Evolutionary conservation across 2,329 filamentous ascomycete species (phyloP).

Genomic region (Claviceps sp.): DNA sequence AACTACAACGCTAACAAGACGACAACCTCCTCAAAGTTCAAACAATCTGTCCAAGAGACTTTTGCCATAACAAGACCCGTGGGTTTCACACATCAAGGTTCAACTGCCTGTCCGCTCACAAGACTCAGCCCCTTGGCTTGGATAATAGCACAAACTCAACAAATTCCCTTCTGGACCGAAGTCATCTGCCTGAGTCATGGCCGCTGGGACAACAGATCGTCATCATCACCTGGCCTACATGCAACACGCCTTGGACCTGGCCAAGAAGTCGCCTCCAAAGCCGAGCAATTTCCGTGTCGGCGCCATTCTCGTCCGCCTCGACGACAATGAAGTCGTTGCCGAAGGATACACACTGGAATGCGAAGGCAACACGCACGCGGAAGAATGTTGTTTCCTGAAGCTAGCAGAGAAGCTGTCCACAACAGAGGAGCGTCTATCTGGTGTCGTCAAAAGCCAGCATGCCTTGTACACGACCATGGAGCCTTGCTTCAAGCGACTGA

Average conservation of each 20-base stretch:
- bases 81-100: background rate
- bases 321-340: constrained; percentile 42
- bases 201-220: constrained; percentile 9
- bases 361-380: constrained; percentile 87
- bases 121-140: background rate
- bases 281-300: constrained; percentile 91
- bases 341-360: constrained; percentile 88
- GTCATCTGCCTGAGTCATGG: constrained; percentile 9
- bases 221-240: constrained; percentile 42
- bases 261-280: constrained; percentile 66
- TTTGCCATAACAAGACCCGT: background rate
- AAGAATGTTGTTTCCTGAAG: constrained; percentile 83
- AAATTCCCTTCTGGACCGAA: background rate
- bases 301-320: constrained; percentile 60
- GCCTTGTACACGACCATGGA: constrained; percentile 87
- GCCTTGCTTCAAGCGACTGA: constrained; percentile 61
- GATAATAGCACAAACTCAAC: background rate
- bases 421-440: constrained; percentile 40
- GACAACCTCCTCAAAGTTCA: background rate
- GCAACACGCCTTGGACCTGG: constrained; percentile 59
- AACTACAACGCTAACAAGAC: no score
- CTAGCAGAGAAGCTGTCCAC: constrained; percentile 35
- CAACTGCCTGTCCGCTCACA: background rate
- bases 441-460: constrained; percentile 19
- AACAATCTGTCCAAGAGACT: background rate